Evolutionary conservation across 2,329 filamentous ascomycete genomes (phyloP), one percentile per base, ranked within the genome.

Genomic region (Stenocarpella maydis): DNA sequence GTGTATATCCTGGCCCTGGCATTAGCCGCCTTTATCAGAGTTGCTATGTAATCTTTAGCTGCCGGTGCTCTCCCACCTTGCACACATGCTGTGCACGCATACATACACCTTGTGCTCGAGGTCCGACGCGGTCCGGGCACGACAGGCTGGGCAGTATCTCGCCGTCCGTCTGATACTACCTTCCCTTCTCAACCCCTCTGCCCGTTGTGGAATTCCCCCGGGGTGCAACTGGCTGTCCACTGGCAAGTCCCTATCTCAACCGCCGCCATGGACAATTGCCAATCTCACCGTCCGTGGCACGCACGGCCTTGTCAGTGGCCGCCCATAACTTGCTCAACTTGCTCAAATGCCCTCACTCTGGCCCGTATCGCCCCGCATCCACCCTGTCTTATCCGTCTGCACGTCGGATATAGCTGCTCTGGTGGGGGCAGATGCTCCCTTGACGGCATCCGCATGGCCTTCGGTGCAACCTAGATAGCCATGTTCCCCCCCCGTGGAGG

Each of bases 151-250:
- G 41, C 26, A 21, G 24, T 17, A 61, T 61, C 37, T 61, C 55
- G 45, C 37, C 54, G 45, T 45, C 39, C 55, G 55, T 26, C 39
- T 21, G 17, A 63, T 63, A 63, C 58, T 31, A 63, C 58, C 58
- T 63, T 63, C 58, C 58, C 43, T 63, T 63, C 58, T 63, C 43
- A 63, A 63, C 43, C 28, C 43, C 14, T 37, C 17, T n/a, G 41
- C 28, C 58, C 58, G 58, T 37, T 19, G 19, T 24, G 17, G 19
- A 31, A 24, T 17, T 24, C 9, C n/a, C 54, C 21, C 15, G 21
- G 2, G n/a, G 43, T 60, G 45, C 55, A 60, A 60, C 55, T 31
- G 39, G 39, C 39, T 19, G 55, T 60, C 45, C 58, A 34, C 41
- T 26, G 58, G 31, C 10, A 10, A 47, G 34, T 17, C 55, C 55